Evolutionary conservation across 148 eudicot species (phyloP).

Genomic region (Polygonum maritimum): DNA sequence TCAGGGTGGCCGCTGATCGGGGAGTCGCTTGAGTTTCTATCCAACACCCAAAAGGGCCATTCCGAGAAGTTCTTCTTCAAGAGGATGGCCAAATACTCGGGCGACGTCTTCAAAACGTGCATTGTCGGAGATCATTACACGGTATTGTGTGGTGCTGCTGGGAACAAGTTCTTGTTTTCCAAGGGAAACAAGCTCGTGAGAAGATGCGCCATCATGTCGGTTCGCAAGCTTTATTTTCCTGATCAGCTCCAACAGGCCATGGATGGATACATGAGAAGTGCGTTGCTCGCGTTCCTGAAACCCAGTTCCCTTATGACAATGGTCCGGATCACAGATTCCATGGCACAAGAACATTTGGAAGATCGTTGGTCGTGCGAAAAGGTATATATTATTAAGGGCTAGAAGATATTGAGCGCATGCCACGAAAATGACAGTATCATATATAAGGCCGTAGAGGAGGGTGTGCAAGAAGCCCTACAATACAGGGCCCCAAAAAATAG

Average conservation of each 20-base stretch:
- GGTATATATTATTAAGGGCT: not conserved
- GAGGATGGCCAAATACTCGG: slow-evolving; percentile 22
- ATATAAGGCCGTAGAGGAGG: no score
- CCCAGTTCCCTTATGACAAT: not conserved
- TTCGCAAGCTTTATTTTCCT: slow-evolving; percentile 7
- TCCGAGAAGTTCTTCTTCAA: not conserved
- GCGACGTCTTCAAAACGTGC: slow-evolving; percentile 19
- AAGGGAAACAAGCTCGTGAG: slow-evolving; percentile 42
- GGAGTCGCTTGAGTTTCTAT: not conserved
- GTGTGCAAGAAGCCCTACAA: no score
- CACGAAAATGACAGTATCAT: no score
- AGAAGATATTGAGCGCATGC: no score
- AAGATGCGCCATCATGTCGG: slow-evolving; percentile 19
- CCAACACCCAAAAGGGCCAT: not conserved
- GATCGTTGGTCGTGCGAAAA: slow-evolving; percentile 9
- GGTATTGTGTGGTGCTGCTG: slow-evolving; percentile 28
- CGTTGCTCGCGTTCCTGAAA: slow-evolving; percentile 46
- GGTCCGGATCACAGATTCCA: slow-evolving; percentile 49
- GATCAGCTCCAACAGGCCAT: not conserved
- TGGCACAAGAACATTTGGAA: slow-evolving; percentile 58
- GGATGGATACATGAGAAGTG: slow-evolving; percentile 29
- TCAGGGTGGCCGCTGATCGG: not conserved
- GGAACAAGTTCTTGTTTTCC: slow-evolving; percentile 45
- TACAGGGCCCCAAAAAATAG: no score
- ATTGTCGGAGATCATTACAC: slow-evolving; percentile 24